Conservation (phyloP, 2,329 filamentous ascomycete species). For the Neodidymelliopsis sp. region DNA sequence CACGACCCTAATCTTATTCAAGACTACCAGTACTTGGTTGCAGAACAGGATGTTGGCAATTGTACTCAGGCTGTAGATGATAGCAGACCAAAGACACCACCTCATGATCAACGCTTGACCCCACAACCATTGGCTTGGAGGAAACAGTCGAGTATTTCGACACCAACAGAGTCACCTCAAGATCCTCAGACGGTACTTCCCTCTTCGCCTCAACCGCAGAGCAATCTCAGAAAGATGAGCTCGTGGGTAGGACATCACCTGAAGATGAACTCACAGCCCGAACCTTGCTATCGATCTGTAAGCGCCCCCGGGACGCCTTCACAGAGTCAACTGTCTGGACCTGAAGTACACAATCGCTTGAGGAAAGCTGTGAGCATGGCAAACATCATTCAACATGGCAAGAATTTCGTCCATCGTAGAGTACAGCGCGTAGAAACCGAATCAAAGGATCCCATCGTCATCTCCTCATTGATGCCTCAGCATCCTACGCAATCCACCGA, state of each 20-base stretch:
- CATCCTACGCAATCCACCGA: neutral
- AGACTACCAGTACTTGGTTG: conserved; percentile 40
- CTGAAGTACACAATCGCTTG: neutral
- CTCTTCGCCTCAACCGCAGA: neutral
- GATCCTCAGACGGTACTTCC: neutral
- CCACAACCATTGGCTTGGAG: conserved; percentile 33
- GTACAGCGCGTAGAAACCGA: conserved; percentile 3
- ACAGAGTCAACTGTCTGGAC: neutral
- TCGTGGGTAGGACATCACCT: conserved; percentile 12
- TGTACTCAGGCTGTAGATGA: neutral
- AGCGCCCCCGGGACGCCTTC: neutral
- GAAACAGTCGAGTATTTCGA: conserved; percentile 15
- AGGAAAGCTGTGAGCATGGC: neutral
- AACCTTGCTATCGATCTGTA: neutral
- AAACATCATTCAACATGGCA: conserved; percentile 5
- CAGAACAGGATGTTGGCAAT: conserved; percentile 32
- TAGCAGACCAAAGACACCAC: neutral
- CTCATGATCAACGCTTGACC: conserved; percentile 17
- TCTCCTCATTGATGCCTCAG: neutral
- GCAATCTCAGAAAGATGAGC: conserved; percentile 9
- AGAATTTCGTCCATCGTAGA: conserved; percentile 2
- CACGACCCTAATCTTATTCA: conserved; percentile 41
- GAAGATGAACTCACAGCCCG: neutral
- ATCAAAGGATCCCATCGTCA: neutral
- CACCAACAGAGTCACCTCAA: neutral